A percentile compares a stretch with the other conserved stretches of the same genome.
Evolutionary conservation across 768 basidiomycete species (phyloP).

Genomic region (Psilocybe azurescens): DNA sequence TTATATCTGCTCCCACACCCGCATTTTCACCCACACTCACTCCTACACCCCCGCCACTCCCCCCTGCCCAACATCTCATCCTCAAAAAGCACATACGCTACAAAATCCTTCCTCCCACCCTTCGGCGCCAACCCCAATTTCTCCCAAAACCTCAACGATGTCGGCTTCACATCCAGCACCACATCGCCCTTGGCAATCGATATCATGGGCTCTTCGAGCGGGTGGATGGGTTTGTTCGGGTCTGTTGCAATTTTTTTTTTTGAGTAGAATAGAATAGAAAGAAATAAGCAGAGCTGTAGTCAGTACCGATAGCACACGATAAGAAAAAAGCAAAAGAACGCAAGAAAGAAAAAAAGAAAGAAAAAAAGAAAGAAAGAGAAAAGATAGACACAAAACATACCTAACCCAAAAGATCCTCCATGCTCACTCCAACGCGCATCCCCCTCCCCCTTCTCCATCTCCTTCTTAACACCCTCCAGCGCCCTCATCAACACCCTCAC

Average conservation of each 20-base stretch:
- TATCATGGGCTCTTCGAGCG: constrained; percentile 61
- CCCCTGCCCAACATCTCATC: constrained; percentile 44
- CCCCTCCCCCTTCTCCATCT: no score
- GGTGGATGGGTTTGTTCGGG: constrained; percentile 18
- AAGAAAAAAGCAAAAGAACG: background rate
- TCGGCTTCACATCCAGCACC: constrained; percentile 69
- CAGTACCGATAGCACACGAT: background rate
- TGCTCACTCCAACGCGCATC: constrained; percentile 39
- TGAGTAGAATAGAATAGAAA: background rate
- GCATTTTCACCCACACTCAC: constrained; percentile 50
- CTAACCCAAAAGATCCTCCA: constrained; percentile 46
- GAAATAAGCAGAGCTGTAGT: no score
- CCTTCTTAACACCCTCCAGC: constrained; percentile 36
- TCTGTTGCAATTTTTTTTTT: background rate
- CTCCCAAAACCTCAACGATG: constrained; percentile 85
- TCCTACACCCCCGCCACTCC: constrained; percentile 23
- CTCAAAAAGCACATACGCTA: constrained; percentile 73
- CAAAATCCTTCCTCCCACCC: constrained; percentile 73
- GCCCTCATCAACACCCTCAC: constrained; percentile 49
- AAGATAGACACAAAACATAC: constrained; percentile 26
- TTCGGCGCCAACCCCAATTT: constrained; percentile 78
- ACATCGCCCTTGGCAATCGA: constrained; percentile 71
- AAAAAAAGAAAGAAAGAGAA: background rate
- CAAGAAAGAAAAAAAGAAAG: background rate
- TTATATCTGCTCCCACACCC: constrained; percentile 58